Evolutionary conservation across 768 basidiomycete species (phyloP), one percentile per base, ranked within the genome.

Genomic region (Kwoniella mangroviensis): DNA sequence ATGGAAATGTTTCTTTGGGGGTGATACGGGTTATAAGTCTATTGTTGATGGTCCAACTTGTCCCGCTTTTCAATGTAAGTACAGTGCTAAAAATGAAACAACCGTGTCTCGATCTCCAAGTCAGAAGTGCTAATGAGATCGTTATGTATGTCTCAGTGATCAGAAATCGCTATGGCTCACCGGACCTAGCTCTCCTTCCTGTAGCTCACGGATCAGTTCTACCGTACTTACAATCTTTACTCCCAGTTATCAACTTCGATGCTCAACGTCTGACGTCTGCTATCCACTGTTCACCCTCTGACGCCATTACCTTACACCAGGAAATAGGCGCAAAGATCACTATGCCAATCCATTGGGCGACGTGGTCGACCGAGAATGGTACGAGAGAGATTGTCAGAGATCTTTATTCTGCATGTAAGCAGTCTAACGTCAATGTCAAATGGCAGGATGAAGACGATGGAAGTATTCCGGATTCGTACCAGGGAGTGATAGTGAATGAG

Each of bases 1-100:
- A 21, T 54, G 49, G 63, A 54, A 45, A 45, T 65, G 64, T 13
- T 65, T 65, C 64, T 65, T 56, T 53, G 64, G 64, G 17, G 54
- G 53, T 56, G 64, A 58, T 58, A 65, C 53, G 22, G 64, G 56
- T 4, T 58, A 56, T 24, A 53, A n/a, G 34, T 56, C 63, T 43
- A 42, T 45, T 22, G 17, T 19, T 1, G 24, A 26, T 26, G 26
- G 52, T 65, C 28, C 51, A 41, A 45, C 42, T 1, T 65, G 56
- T 49, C 53, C 53, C 15, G 55, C 41, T 2, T 55, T 65, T 43
- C 24, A 28, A 19, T 51, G 64, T 65, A 2, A 58, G 64, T 63
- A 7, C n/a, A n/a, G n/a, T n/a, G n/a, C n/a, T n/a, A n/a, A n/a
- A n/a, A n/a, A n/a, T n/a, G n/a, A n/a, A n/a, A n/a, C n/a, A n/a